Evolutionary conservation across 257 asterid species (phyloP).

Genomic region (Solanum gandarillasii): DNA sequence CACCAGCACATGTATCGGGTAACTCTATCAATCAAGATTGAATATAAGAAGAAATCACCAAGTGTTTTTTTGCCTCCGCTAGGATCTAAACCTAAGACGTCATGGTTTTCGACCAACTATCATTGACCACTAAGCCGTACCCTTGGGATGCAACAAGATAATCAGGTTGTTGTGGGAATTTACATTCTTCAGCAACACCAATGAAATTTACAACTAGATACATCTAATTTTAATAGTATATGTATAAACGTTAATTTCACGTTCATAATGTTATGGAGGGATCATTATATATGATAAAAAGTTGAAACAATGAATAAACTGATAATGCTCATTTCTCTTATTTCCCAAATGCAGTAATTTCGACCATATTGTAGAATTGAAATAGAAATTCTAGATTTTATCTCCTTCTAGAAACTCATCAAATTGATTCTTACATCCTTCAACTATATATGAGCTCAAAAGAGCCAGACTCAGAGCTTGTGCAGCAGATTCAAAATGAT

Average conservation of each 20-base stretch:
- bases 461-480: neutral
- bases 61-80: neutral
- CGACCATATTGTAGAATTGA: neutral
- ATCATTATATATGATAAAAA: neutral
- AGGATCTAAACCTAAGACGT: neutral
- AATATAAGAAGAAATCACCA: neutral
- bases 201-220: neutral
- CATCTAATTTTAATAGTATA: neutral
- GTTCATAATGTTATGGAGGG: neutral
- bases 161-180: neutral
- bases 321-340: neutral
- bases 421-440: neutral
- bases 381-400: neutral
- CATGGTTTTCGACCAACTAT: neutral
- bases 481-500: neutral
- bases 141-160: neutral
- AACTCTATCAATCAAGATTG: neutral
- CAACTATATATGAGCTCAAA: neutral
- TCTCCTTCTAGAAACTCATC: neutral
- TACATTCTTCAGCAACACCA: neutral
- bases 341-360: neutral
- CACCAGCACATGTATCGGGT: neutral
- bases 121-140: neutral
- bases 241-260: neutral
- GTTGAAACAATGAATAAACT: neutral